Base-by-base conservation (phyloP, 2,329 filamentous ascomycete genomes). In the Karstenula rhodostoma region DNA sequence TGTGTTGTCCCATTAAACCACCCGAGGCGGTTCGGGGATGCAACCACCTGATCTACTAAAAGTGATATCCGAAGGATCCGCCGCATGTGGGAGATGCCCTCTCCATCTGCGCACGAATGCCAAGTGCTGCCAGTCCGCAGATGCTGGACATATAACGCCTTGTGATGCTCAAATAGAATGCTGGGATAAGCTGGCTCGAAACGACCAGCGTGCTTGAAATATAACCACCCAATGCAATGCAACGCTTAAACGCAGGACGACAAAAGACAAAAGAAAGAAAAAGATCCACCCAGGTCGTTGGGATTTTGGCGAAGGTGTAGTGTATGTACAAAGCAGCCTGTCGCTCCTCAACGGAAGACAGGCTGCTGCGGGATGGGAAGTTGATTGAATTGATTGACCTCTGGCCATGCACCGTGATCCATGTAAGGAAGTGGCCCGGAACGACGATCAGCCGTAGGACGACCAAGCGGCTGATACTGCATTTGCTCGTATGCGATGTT, bases 401-500 rank as follows among this genome's bases (percentile, higher is more conserved):
- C 70, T 5, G 77, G 70, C 77, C 77, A 79, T 19, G 74, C 73
- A 29, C 73, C 74, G 25, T 75, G 71, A 56, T 79, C 73, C 73
- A 78, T 78, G 59, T 79, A 80, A 1, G 82, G 82, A 27, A 84
- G 68, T 27, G 77, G 77, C 15, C 82, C 82, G 37, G 73, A 75
- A 47, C 81, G 78, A 43, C 76, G 75, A 57, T 83, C 80, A 25
- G 81, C 81, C 58, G 74, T 77, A 3, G 81, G 80, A 59, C 81
- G 77, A 10, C 81, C 81, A 22, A 84, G 69, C 10, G 81, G 79
- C 63, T 84, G 82, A 59, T 84, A 84, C 53, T 83, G 81, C 82
- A 84, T 83, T 59, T 82, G 81, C 54, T 82, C 79, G 60, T 79
- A 77, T 43, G 77, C 77, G 19, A 83, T 76, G 40, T 77, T 78